These are phyloP conservation scores for Camelina neglecta DNA, from an alignment of 345 rosid species.

Conservation along the genomic window DNA sequence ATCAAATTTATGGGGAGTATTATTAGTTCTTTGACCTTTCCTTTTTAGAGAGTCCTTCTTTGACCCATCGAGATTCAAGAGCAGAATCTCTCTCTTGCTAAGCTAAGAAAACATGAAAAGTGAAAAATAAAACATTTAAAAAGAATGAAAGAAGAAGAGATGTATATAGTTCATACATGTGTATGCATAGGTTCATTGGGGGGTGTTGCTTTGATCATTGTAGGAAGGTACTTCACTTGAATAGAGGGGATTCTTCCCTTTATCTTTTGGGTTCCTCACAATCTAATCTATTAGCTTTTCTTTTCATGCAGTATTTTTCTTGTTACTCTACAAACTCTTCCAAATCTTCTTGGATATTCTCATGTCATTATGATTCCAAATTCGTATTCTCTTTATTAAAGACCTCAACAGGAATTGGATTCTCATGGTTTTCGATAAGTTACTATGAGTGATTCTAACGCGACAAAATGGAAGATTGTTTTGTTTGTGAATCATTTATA, in stretches of 20 bases:
- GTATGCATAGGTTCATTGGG: constrained; percentile 33
- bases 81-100: constrained; percentile 41
- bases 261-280: constrained; percentile 47
- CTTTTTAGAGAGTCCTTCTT: constrained; percentile 47
- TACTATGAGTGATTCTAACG: constrained; percentile 15
- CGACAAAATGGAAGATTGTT: not conserved
- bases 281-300: constrained; percentile 44
- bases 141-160: not conserved
- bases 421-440: constrained; percentile 38
- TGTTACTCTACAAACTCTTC: constrained; percentile 41
- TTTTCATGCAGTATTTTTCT: constrained; percentile 48
- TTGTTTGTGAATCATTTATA: not conserved
- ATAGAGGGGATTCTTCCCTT: constrained; percentile 44
- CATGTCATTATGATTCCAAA: constrained; percentile 38
- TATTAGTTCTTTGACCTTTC: constrained; percentile 51
- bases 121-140: not conserved
- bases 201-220: constrained; percentile 44
- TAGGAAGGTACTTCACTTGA: constrained; percentile 44
- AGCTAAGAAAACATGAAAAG: constrained; percentile 36
- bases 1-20: constrained; percentile 50
- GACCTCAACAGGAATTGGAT: constrained; percentile 40
- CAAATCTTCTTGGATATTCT: constrained; percentile 48
- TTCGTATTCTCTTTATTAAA: constrained; percentile 42
- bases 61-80: constrained; percentile 46
- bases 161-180: constrained; percentile 18